Base-by-base conservation (phyloP, 2,329 filamentous ascomycete genomes). In the Aotearoamyces nothofagi region DNA sequence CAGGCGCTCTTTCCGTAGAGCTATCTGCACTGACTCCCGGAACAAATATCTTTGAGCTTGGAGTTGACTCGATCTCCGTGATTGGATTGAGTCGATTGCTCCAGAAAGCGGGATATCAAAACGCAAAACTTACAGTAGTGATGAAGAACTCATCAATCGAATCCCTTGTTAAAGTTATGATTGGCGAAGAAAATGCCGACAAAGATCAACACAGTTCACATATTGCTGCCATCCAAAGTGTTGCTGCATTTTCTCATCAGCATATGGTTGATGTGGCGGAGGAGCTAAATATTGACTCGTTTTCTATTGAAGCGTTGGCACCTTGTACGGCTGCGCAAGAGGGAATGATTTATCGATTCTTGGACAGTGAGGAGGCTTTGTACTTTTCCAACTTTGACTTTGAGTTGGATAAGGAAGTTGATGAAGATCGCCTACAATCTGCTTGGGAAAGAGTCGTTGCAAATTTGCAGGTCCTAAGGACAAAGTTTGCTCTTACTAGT, bases 241-340 rank as follows among this genome's bases (percentile, higher is more conserved):
- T 63, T 30, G 43, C 49, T 11, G 51, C 46, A 5, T 56, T 64
- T 32, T 45, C 52, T 15, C 47, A 51, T 13, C 41, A 35, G 29
- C 36, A 51, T 33, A 29, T 44, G 9, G 32, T 39, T 7, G 26
- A 15, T n/a, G 30, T 50, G 9, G 46, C 67, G 11, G 56, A 57
- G 5, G 51, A 57, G 3, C 54, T 92, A 0, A 51, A 52, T 0
- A 37, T 76, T 2, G 42, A 56, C 1, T 49, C 57, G 1, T 45
- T 53, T 5, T 57, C 71, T 2, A 64, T 93, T 7, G 78, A 90
- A 44, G 68, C 69, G 33, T 68, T 93, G 29, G 71, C 71, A 0
- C 86, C 84, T 4, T 93, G 86, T 46, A 92, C 86, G 1, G 69
- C 84, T 0, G 56, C 93, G 1, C 86, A 94, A 44, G 72, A 87